Evolutionary conservation across 208 protist genomes (phyloP).

Genomic region (Crithidia bombi): DNA sequence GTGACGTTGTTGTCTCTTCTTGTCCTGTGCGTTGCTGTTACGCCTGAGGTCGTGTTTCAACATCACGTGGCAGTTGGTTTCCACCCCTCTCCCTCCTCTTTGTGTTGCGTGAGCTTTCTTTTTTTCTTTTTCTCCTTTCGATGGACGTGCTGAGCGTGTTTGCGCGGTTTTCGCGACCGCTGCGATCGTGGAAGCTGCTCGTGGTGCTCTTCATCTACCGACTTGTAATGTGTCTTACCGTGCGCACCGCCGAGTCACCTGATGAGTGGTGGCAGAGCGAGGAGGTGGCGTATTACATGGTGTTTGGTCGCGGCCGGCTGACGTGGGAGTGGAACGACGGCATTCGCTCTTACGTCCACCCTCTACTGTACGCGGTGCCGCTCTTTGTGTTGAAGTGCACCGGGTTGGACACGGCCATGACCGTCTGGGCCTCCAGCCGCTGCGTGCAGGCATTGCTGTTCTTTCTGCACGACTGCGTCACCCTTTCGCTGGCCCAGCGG

Average conservation of each 20-base stretch:
- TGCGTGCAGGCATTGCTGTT: slow-evolving; percentile 55
- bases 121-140: not conserved
- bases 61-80: too few relatives aligned
- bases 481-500: slow-evolving; percentile 32
- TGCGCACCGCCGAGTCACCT: slow-evolving; percentile 63
- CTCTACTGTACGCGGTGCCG: slow-evolving; percentile 54
- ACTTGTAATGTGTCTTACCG: slow-evolving; percentile 47
- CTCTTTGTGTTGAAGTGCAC: slow-evolving; percentile 61
- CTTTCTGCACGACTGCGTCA: slow-evolving; percentile 50
- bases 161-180: slow-evolving; percentile 24
- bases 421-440: slow-evolving; percentile 50
- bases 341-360: slow-evolving; percentile 80
- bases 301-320: slow-evolving; percentile 76
- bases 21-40: too few relatives aligned
- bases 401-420: slow-evolving; percentile 53
- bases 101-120: not conserved
- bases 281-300: slow-evolving; percentile 84
- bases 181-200: slow-evolving; percentile 25
- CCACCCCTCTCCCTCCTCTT: too few relatives aligned
- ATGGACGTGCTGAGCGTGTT: slow-evolving; percentile 35
- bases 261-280: slow-evolving; percentile 92
- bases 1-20: too few relatives aligned
- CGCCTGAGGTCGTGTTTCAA: too few relatives aligned
- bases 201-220: slow-evolving; percentile 51
- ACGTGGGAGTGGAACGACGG: slow-evolving; percentile 85